Conservation (phyloP, 2,329 filamentous ascomycete species). For the Cladosporium oxysporum region DNA sequence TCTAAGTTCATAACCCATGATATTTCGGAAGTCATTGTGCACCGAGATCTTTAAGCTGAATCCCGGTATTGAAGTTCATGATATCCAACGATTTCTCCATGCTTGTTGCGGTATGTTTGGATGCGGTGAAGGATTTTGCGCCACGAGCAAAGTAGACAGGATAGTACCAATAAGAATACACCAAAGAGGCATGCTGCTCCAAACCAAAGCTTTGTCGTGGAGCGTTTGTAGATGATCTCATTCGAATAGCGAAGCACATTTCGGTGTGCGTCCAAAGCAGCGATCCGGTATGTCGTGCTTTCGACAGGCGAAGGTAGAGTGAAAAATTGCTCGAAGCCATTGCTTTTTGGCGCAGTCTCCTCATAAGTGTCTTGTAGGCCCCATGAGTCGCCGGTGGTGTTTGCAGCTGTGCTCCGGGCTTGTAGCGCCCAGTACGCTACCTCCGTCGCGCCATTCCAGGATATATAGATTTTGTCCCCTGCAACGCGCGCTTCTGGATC, state of each 20-base stretch:
- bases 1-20: neutral
- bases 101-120: neutral
- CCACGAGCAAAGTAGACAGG: neutral
- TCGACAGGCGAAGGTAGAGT: neutral
- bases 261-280: constrained; percentile 25
- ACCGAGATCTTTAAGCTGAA: neutral
- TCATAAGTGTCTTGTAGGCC: neutral
- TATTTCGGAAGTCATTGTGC: neutral
- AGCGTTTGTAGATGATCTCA: neutral
- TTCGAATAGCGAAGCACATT: constrained; percentile 24
- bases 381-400: neutral
- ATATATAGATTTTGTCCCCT: constrained; percentile 23
- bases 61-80: neutral
- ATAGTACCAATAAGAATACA: neutral
- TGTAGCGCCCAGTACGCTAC: constrained; percentile 29
- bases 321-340: neutral
- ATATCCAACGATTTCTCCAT: neutral
- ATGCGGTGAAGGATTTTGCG: neutral
- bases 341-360: neutral
- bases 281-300: constrained; percentile 21
- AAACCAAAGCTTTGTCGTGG: neutral
- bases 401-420: constrained; percentile 4
- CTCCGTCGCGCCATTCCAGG: constrained; percentile 36
- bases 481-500: constrained; percentile 24
- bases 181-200: neutral